A percentile compares a stretch with the other conserved stretches of the same genome.
Conservation (phyloP, 768 basidiomycete genomes). For the Mycena amicta region DNA sequence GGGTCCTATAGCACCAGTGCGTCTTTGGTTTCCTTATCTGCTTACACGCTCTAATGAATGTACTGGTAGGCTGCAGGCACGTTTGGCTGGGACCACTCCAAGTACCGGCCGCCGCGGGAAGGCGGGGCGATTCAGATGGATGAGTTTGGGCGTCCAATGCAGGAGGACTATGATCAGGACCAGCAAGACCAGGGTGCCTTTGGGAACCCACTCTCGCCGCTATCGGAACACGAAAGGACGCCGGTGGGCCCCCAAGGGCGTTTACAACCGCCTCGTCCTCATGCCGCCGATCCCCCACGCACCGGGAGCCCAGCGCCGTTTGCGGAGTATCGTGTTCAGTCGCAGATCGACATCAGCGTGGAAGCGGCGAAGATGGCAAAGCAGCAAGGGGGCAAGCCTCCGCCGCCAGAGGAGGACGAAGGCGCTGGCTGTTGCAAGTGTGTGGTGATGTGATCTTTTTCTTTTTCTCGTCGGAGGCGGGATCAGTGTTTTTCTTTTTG, state of each 20-base stretch:
- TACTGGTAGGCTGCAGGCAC: conserved; percentile 72
- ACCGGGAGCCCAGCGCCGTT: conserved; percentile 59
- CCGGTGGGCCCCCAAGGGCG: conserved; percentile 22
- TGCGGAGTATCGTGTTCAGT: conserved; percentile 48
- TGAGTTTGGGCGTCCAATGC: conserved; percentile 59
- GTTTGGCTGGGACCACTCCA: conserved; percentile 76
- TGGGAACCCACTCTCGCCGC: conserved; percentile 16
- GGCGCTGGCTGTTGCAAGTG: conserved; percentile 79
- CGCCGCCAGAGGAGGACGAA: conserved; percentile 50
- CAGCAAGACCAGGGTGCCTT: conserved; percentile 18
- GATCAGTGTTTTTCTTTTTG: neutral
- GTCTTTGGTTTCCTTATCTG: conserved; percentile 28
- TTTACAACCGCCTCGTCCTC: conserved; percentile 31
- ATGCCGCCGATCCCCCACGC: conserved; percentile 40
- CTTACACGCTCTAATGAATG: conserved; percentile 2
- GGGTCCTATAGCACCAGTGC: conserved; percentile 58
- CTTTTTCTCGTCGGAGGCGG: neutral
- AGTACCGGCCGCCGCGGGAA: conserved; percentile 56
- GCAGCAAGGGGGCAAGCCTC: conserved; percentile 27
- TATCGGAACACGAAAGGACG: conserved; percentile 27
- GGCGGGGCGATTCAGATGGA: conserved; percentile 58
- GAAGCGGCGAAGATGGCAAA: conserved; percentile 34
- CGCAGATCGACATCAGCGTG: conserved; percentile 12
- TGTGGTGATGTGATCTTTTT: conserved; percentile 70
- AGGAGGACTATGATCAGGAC: conserved; percentile 17